Evolutionary conservation across 441 rosid species (phyloP), one percentile per base, ranked within the genome.

Genomic region (Bruguiera hainesii): DNA sequence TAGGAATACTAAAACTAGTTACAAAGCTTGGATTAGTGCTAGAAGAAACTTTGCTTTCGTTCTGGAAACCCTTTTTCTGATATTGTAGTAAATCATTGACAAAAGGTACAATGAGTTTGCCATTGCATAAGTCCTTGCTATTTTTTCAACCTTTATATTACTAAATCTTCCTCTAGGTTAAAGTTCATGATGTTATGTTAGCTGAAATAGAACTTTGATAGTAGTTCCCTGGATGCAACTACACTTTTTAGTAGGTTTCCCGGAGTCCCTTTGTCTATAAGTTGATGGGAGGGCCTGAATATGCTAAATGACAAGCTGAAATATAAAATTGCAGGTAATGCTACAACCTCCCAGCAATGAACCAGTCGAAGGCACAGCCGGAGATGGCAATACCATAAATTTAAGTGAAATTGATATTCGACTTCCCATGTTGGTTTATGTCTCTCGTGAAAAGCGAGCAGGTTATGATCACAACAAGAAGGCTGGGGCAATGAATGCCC

Each of bases 401-500:
- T 69, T 83, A 9, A 79, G 81, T 71, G 89, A 73, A 69, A 76
- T 86, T 56, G 94, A 88, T 76, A 71, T 79, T 70, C 91, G 91
- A 56, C 83, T 86, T 66, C 89, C 94, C 21, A 83, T 86, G 83
- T 71, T 88, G 74, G 89, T 84, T 68, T 88, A 88, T 31, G 82
- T 85, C 50, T 84, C 88, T 68, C 89, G 91, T 2, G 89, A 88
- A 65, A 88, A 86, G 75, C 86, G 89, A 20, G 87, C 88, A 65
- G 89, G 95, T 56, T 89, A 85, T 76, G 92, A 89, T 56, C 95
- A 89, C 75, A 85, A 87, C 81, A 89, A 89, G 75, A 88, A 88
- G 68, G 94, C 94, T 28, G 94, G 94, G 63, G 94, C 94, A 21
- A 89, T 89, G 95, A 87, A 89, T 57, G 96, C 89, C 5, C 74